phyloP scores from a whole-genome alignment of 345 rosid species.

The Orychophragmus violaceus region DNA sequence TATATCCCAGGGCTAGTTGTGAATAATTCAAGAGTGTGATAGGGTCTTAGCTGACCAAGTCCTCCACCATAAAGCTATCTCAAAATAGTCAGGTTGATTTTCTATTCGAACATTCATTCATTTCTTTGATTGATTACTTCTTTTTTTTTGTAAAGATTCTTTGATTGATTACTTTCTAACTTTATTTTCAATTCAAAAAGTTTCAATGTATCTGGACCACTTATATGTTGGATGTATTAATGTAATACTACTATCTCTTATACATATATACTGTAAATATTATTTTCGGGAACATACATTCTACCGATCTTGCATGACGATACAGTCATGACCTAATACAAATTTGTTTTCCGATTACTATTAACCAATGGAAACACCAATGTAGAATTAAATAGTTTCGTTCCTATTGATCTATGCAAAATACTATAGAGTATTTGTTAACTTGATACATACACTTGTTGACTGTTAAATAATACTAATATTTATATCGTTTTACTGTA shows the following conservation, averaged over 20 bases:
- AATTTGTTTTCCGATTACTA: not conserved
- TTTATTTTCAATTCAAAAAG: not conserved
- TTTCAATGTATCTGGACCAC: not conserved
- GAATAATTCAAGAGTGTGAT: constrained; percentile 1
- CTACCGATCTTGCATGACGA: not conserved
- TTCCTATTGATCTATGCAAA: not conserved
- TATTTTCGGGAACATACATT: not conserved
- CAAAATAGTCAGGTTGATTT: not conserved
- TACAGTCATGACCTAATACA: not conserved
- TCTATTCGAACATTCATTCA: constrained; percentile 7
- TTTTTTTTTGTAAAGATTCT: constrained; percentile 1
- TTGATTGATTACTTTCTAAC: constrained; percentile 9
- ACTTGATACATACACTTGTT: not conserved
- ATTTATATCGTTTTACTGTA: not conserved
- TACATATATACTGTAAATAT: not conserved
- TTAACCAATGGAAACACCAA: not conserved
- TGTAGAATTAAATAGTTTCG: not conserved
- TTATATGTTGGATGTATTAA: not conserved
- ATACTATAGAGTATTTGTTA: not conserved
- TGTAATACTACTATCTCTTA: not conserved
- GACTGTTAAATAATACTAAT: not conserved
- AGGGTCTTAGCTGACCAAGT: constrained; percentile 25
- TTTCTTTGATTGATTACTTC: constrained; percentile 12
- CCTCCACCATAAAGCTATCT: constrained; percentile 15
- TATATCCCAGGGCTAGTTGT: no score